These are phyloP conservation scores for Cunninghamia lanceolata DNA, from an alignment of 75 land plant species.

Conservation along the genomic window DNA sequence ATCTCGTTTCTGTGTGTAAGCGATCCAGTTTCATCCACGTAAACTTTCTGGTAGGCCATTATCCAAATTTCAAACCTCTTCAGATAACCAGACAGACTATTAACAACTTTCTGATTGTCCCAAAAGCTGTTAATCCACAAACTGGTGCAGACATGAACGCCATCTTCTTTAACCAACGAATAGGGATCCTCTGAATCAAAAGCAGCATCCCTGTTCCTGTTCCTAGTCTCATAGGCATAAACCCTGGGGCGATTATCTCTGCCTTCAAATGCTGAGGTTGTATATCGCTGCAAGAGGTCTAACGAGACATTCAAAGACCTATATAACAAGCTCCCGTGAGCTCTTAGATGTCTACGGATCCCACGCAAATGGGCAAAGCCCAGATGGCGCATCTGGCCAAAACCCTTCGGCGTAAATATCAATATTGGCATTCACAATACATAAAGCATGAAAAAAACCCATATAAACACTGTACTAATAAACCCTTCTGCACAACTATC, in stretches of 20 bases:
- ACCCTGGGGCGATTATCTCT: not conserved
- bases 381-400: not conserved
- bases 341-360: not conserved
- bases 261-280: not conserved
- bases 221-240: not conserved
- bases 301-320: too few species aligned
- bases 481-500: too few species aligned
- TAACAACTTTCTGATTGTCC: slow-evolving; percentile 36
- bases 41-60: slow-evolving; percentile 72
- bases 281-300: not conserved
- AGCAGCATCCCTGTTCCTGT: too few species aligned
- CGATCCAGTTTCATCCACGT: slow-evolving; percentile 62
- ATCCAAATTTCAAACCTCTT: slow-evolving; percentile 65
- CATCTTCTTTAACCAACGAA: too few species aligned
- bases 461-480: too few species aligned
- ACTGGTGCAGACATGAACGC: too few species aligned
- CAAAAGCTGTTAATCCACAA: slow-evolving; percentile 59
- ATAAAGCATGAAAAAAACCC: too few species aligned
- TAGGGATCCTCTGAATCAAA: too few species aligned
- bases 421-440: too few species aligned
- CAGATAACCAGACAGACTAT: slow-evolving; percentile 37
- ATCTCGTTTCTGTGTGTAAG: too few species aligned
- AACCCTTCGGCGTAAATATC: too few species aligned
- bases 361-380: not conserved
- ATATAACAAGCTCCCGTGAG: not conserved